A percentile compares a stretch with the other conserved stretches of the same genome.
These are phyloP conservation scores for Tolypocladium inflatum DNA, from an alignment of 2,329 filamentous ascomycete species.

Conservation along the genomic window DNA sequence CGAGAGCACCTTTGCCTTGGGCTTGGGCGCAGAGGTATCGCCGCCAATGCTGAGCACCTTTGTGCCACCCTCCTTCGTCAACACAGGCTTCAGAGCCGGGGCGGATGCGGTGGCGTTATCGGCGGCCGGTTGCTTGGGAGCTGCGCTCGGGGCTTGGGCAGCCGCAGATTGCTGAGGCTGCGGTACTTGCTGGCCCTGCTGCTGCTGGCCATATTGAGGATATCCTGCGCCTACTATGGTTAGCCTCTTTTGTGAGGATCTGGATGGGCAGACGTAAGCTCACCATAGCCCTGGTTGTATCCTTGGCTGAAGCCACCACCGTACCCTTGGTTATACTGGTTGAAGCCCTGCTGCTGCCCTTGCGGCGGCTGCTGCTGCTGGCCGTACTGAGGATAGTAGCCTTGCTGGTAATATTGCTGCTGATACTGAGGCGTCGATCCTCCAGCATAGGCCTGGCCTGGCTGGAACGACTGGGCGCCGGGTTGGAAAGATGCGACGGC, in stretches of 20 bases:
- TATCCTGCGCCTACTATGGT: conserved; percentile 36
- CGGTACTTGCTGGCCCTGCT: conserved; percentile 33
- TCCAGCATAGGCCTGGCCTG: conserved; percentile 58
- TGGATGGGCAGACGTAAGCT: conserved; percentile 3
- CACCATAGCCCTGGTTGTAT: conserved; percentile 38
- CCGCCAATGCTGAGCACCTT: conserved; percentile 64
- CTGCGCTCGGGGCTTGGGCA: conserved; percentile 34
- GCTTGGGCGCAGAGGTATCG: conserved; percentile 43
- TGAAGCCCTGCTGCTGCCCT: conserved; percentile 33
- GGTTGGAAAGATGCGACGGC: conserved; percentile 62
- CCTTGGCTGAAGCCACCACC: conserved; percentile 40
- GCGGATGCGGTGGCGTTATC: conserved; percentile 32
- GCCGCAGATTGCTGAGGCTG: conserved; percentile 30
- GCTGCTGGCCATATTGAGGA: conserved; percentile 40
- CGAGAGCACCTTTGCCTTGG: conserved; percentile 38
- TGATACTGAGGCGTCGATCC: conserved; percentile 47
- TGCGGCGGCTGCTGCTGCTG: conserved; percentile 30
- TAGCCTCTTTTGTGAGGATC: conserved; percentile 5
- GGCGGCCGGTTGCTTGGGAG: conserved; percentile 11
- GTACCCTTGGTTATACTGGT: conserved; percentile 43
- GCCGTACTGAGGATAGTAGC: conserved; percentile 51
- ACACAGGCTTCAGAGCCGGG: conserved; percentile 38
- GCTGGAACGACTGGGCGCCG: conserved; percentile 59
- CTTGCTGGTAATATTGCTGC: conserved; percentile 42
- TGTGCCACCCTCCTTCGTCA: conserved; percentile 44